phyloP scores from a whole-genome alignment of 495 filamentous ascomycete species.

The Penicillium desertorum region DNA sequence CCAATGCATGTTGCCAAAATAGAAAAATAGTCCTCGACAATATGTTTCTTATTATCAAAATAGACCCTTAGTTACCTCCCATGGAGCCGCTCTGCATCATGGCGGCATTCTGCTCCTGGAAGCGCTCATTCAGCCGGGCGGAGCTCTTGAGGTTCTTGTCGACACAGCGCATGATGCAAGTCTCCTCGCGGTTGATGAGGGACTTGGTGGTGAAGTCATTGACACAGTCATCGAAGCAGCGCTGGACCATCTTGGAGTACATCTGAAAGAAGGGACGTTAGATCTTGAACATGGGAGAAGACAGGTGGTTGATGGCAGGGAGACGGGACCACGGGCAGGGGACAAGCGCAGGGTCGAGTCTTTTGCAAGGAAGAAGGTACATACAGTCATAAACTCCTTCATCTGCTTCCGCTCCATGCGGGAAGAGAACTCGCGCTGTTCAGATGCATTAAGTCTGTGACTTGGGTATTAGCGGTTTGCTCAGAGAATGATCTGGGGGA shows the following conservation, averaged over 20 bases:
- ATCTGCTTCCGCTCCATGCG: constrained; percentile 96
- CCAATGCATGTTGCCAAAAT: background rate
- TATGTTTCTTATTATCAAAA: background rate
- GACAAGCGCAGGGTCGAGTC: background rate
- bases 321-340: background rate
- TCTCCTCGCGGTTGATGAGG: constrained; percentile 77
- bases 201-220: constrained; percentile 98
- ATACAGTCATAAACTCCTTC: constrained; percentile 96
- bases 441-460: constrained; percentile 65
- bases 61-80: constrained; percentile 37
- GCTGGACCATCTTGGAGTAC: constrained; percentile 92
- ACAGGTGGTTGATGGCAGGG: background rate
- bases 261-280: constrained; percentile 55
- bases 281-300: background rate
- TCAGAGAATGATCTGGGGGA: background rate
- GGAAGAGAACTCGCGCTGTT: constrained; percentile 86
- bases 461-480: constrained; percentile 3
- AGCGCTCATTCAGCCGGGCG: constrained; percentile 82
- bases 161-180: constrained; percentile 89
- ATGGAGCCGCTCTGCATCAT: constrained; percentile 72
- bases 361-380: constrained; percentile 22
- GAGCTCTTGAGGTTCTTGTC: constrained; percentile 90
- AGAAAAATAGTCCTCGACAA: background rate
- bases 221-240: constrained; percentile 95
- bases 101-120: constrained; percentile 88